Conservation (phyloP, 1,284 basidiomycete species). For the Mrakiaceae sp. region DNA sequence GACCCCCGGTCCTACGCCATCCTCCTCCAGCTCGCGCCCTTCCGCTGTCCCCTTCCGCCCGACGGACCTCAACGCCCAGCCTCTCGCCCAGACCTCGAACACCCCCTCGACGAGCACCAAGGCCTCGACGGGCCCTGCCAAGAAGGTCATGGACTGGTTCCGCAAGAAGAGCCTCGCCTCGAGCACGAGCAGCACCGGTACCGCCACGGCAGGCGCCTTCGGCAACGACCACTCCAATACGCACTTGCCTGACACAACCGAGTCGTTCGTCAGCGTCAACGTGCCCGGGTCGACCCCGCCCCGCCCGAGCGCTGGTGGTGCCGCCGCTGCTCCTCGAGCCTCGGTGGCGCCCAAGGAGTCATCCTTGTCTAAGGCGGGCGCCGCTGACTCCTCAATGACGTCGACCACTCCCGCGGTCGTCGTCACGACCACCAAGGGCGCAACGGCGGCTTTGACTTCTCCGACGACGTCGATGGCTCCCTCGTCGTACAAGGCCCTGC, state of each 20-base stretch:
- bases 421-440: background rate
- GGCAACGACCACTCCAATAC: background rate
- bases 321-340: too few species aligned
- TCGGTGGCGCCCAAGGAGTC: too few species aligned
- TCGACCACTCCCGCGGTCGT: background rate
- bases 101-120: background rate
- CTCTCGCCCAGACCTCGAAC: background rate
- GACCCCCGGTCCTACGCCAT: too few species aligned
- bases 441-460: background rate
- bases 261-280: conserved; percentile 9
- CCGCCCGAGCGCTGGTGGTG: too few species aligned
- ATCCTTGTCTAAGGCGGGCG: too few species aligned
- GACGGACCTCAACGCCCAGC: background rate
- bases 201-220: background rate
- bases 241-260: conserved; percentile 1
- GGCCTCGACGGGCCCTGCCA: conserved; percentile 42
- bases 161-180: conserved; percentile 42
- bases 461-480: conserved; percentile 6
- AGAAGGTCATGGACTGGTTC: conserved; percentile 55
- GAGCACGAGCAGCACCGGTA: conserved; percentile 19
- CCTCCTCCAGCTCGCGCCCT: too few species aligned
- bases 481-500: conserved; percentile 2
- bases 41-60: background rate
- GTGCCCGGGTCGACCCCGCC: conserved; percentile 1
- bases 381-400: too few species aligned